These are phyloP conservation scores for Globisporangium paroecandrum DNA, from an alignment of 352 stramenopile genomes.

Conservation along the genomic window DNA sequence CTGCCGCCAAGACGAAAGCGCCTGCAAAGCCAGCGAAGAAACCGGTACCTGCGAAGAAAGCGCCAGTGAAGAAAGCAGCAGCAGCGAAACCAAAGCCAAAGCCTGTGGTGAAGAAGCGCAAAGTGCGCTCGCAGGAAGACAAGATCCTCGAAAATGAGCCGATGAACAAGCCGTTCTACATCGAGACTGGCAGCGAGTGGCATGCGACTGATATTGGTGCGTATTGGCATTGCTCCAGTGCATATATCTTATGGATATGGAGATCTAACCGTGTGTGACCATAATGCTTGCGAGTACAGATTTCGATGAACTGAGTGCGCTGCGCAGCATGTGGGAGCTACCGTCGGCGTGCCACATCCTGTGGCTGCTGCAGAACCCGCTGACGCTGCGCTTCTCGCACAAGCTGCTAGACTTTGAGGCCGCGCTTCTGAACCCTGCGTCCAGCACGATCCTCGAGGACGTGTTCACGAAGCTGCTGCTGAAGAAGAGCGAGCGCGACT, in stretches of 20 bases:
- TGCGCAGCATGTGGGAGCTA: conserved; percentile 73
- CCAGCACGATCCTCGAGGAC: conserved; percentile 72
- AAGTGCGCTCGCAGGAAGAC: conserved; percentile 48
- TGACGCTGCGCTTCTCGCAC: conserved; percentile 74
- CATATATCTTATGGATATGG: neutral
- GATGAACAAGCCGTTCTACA: conserved; percentile 58
- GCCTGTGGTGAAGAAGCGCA: conserved; percentile 40
- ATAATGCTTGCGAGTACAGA: conserved; percentile 22
- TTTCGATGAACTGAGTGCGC: conserved; percentile 60
- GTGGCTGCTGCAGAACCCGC: conserved; percentile 75
- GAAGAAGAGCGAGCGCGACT: conserved; percentile 79
- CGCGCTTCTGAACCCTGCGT: conserved; percentile 65
- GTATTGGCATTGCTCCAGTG: neutral
- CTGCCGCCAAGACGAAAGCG: conserved; percentile 1
- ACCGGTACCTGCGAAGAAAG: neutral
- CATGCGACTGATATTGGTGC: conserved; percentile 51
- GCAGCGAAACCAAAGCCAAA: conserved; percentile 19
- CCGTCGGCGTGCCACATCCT: conserved; percentile 78
- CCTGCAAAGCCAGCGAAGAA: neutral
- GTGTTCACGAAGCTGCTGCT: conserved; percentile 85
- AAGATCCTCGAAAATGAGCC: conserved; percentile 58
- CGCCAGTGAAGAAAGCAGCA: conserved; percentile 22
- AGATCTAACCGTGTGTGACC: neutral
- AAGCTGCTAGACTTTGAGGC: conserved; percentile 84
- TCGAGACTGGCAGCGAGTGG: conserved; percentile 68